Base-by-base conservation (phyloP, 176 grass and related monocot species). In the Eragrostis nindensis region DNA sequence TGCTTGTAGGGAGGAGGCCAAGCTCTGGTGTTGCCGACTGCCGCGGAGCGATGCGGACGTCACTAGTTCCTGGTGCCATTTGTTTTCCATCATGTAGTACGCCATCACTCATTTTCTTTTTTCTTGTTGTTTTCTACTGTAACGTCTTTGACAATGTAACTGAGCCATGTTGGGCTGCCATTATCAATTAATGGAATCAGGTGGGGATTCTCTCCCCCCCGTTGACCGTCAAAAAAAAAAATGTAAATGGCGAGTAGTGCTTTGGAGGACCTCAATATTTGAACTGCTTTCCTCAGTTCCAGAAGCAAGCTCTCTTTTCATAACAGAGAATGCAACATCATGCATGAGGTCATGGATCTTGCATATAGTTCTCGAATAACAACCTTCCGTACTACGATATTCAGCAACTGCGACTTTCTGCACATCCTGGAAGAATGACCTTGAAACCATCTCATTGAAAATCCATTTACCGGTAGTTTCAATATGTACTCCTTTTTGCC, bases 281-380 rank as follows among this genome's bases (percentile, higher is more conserved):
- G 53, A 7, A 22, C 7, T 56, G 22, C 1, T n/a, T 25, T 24
- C 24, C 12, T 19, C 27, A 3, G 25, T 43, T 38, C 62, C 30
- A 41, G 41, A 12, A 29, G 39, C 15, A 11, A 43, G 41, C 38
- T 85, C 66, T 11, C 47, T 4, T 43, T 21, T 41, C 42, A 71
- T 70, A 24, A 71, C 15, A n/a, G 6, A 71, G 5, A 42, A 1
- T 49, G 83, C 83, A 63, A 85, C 74, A 42, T 78, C 83, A 52
- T 76, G 82, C 73, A 76, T 84, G 27, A 84, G 73, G 26, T 84
- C 63, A 61, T 78, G 83, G 4, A 85, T 70, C 15, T 49, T 85
- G 11, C 83, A 85, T 14, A 8, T 56, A 56, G 6, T 56, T n/a
- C 3, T 56, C 22, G 53, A 56, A n/a, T 2, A 56, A n/a, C 65